Evolutionary conservation across 768 basidiomycete species (phyloP).

Genomic region (Termitomyces heimii): DNA sequence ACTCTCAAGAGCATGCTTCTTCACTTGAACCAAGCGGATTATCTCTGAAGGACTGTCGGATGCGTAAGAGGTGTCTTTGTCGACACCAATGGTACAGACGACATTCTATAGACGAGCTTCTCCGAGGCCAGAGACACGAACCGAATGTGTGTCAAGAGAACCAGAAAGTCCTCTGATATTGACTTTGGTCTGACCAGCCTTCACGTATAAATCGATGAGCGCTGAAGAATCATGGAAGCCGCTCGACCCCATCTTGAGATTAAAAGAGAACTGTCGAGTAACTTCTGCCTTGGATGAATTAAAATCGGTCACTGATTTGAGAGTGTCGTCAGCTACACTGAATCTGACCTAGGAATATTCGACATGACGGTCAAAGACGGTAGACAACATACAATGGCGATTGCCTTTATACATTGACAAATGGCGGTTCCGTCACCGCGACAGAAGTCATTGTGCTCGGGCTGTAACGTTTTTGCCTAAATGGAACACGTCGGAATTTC

Average conservation of each 20-base stretch:
- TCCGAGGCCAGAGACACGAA: conserved; percentile 46
- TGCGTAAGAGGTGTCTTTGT: conserved; percentile 13
- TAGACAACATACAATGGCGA: neutral
- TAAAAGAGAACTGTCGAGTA: conserved; percentile 41
- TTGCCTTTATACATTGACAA: neutral
- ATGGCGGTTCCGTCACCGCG: neutral
- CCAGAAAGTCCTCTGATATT: conserved; percentile 44
- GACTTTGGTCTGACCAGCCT: conserved; percentile 52
- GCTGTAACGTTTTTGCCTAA: no score
- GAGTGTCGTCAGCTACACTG: conserved; percentile 33
- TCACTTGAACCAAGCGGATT: conserved; percentile 29
- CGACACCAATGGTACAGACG: conserved; percentile 34
- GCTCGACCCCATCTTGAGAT: conserved; percentile 35
- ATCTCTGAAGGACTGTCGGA: conserved; percentile 22
- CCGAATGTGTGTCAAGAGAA: conserved; percentile 43
- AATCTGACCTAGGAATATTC: conserved; percentile 10
- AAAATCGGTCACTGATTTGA: conserved; percentile 54
- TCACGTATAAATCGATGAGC: neutral
- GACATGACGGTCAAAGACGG: conserved; percentile 1
- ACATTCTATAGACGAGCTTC: conserved; percentile 49
- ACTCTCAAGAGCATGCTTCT: conserved; percentile 28
- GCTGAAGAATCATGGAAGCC: neutral
- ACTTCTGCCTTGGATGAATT: conserved; percentile 53
- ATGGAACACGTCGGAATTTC: no score
- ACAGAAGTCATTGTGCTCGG: neutral